Evolutionary conservation across 495 filamentous ascomycete species (phyloP), one percentile per base, ranked within the genome.

Genomic region (Aspergillus coremiiformis): DNA sequence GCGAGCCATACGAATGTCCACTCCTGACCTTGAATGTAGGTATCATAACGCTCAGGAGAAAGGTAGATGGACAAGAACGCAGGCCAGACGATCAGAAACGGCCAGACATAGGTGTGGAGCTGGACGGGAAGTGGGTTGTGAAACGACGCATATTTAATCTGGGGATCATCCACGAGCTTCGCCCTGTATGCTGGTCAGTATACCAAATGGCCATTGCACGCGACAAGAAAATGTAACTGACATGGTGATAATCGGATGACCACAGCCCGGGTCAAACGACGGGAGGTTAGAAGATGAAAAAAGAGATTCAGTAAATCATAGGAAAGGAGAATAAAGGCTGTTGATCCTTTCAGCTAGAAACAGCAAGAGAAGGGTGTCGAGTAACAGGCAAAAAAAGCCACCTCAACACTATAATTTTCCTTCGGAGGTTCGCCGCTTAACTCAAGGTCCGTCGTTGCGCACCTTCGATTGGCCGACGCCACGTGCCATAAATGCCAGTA

Each of bases 1-100:
- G 87, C 91, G 53, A 85, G 77, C 79, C 84, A 99, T 47, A 97
- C 89, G 67, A 95, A 95, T 8, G 94, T 97, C 93, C 93, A 99
- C 74, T 99, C 93, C 57, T 83, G 81, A 20, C 83, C 85, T 48
- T 84, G 77, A 53, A 99, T 91, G 71, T 97, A 84, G 58, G 83
- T 86, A 44, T 93, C 84, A 70, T 97, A 99, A 55, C 85, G 80
- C 21, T 89, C 86, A 33, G 81, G 73, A 11, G 82, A 86, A 45
- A 95, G 81, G 64, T 92, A 96, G 67, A 89, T 80, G 59, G 88
- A 78, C 49, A 96, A 82, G 70, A 96, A 95, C 56, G 81, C 73
- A 29, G 93, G 92, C 89, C 95, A 99, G 58, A 89, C 78, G 52
- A 95, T 80, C 24, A 85, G 66, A 59, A 95, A 99, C 0, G 93